Evolutionary conservation across 805 yeast species (phyloP).

Genomic region (Saturnispora hagleri): DNA sequence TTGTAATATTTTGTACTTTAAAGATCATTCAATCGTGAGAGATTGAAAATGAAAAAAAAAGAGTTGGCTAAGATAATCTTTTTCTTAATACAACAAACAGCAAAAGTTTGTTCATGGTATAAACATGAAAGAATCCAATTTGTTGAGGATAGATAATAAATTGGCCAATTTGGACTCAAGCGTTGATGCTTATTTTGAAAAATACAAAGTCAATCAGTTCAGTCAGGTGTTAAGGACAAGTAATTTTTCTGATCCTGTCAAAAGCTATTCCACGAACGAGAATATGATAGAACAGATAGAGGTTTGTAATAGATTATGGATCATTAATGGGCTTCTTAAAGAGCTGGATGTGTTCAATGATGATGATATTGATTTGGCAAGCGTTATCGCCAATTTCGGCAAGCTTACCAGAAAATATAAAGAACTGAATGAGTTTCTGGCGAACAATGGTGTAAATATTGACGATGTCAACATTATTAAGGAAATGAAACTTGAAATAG

Average conservation of each 20-base stretch:
- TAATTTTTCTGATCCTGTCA: background rate
- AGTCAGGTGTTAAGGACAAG: background rate
- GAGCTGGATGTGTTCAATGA: conserved; percentile 16
- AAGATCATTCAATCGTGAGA: background rate
- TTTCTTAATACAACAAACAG: background rate
- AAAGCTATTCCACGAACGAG: background rate
- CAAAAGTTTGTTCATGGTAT: background rate
- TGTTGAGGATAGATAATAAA: background rate
- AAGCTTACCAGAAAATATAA: conserved; percentile 14
- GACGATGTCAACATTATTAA: background rate
- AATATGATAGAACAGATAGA: conserved; percentile 22
- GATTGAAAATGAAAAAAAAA: background rate
- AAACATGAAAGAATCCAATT: background rate
- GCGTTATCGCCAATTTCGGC: conserved; percentile 9
- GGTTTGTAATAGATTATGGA: conserved; percentile 26
- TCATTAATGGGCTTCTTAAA: conserved; percentile 22
- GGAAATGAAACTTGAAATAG: background rate
- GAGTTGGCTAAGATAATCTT: background rate
- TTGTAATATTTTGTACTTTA: background rate
- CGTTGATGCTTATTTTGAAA: conserved; percentile 7
- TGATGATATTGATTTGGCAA: conserved; percentile 12
- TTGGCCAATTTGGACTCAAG: conserved; percentile 5
- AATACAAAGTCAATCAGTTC: conserved; percentile 9
- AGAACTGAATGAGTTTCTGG: conserved; percentile 9
- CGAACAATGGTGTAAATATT: background rate